Conservation (phyloP, 306 rosid species). For the Malus orientalis region DNA sequence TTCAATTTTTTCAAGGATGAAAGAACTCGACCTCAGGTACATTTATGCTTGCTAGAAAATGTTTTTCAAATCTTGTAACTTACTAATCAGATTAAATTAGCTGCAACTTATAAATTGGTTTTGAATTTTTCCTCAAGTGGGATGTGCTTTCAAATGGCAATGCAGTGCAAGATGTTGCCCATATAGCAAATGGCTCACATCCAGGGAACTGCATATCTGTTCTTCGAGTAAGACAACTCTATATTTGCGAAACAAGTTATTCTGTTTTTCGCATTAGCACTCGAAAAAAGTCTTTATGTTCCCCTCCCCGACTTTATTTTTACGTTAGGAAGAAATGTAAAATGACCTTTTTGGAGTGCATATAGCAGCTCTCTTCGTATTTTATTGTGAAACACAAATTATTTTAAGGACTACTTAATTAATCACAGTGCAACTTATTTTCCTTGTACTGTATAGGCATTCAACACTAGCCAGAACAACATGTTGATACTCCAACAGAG, state of each 20-base stretch:
- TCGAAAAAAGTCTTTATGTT: no score
- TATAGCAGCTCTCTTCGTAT: background rate
- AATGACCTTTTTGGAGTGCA: no score
- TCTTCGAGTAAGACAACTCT: constrained; percentile 47
- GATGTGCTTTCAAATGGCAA: constrained; percentile 87
- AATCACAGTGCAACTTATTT: background rate
- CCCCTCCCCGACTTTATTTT: no score
- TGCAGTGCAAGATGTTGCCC: constrained; percentile 89
- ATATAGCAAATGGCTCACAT: constrained; percentile 84
- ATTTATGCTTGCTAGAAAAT: background rate
- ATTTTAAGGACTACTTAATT: background rate
- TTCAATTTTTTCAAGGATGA: constrained; percentile 91
- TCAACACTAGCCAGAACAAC: constrained; percentile 83
- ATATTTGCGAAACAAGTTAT: background rate
- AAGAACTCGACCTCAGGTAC: constrained; percentile 81
- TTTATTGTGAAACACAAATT: background rate
- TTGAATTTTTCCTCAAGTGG: constrained; percentile 45
- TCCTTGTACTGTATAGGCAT: constrained; percentile 32
- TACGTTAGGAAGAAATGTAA: no score
- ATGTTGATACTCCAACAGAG: constrained; percentile 95
- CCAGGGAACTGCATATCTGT: constrained; percentile 92
- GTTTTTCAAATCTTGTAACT: background rate
- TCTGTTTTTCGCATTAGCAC: background rate
- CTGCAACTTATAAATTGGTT: background rate
- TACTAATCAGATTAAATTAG: background rate